Evolutionary conservation across 148 eudicot species (phyloP), one percentile per base, ranked within the genome.

Genomic region (Rhododendron griersonianum): DNA sequence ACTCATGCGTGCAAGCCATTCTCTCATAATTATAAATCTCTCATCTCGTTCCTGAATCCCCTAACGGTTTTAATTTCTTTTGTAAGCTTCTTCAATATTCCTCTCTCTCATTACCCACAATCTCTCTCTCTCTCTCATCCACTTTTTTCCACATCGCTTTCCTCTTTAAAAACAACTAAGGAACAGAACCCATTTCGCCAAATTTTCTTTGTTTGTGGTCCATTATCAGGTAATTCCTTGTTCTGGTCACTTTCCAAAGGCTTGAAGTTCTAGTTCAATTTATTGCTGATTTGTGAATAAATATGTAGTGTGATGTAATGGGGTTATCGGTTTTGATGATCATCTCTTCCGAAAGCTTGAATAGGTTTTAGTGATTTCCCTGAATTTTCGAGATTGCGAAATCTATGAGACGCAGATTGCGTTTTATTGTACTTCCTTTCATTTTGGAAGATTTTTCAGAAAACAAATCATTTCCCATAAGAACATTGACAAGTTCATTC

Each of bases 1-100:
- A 83, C 83, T 91, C 86, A 96, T 95, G 99, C 99, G 99, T 96
- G 98, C 99, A 96, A 96, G 99, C 94, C 91, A 92, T 92, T 85
- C 89, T 80, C 84, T 89, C 81, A 87, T 80, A 59, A 59, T 18
- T 59, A 19, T 59, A 19, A 1, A 19, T 59, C 65, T 59, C 61
- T 15, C 21, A 15, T 55, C 61, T 28, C 30, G 14, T 71, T 30
- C 76, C 76, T 71, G 39, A 71, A 67, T 67, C 33, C 74, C 50
- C 77, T 89, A 88, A 92, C 93, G 90, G 90, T 90, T 92, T 88
- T 83, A 77, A 78, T 90, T 93, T 88, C 89, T 90, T 86, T 33
- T 15, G 21, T 71, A 30, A 33, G 76, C 76, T 71, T 71, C 21
- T 71, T 71, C 76, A 65, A 59, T 21, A 59, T 67, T 67, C 74